phyloP scores from a whole-genome alignment of 306 rosid genomes.

The Pachyrhizus erosus region DNA sequence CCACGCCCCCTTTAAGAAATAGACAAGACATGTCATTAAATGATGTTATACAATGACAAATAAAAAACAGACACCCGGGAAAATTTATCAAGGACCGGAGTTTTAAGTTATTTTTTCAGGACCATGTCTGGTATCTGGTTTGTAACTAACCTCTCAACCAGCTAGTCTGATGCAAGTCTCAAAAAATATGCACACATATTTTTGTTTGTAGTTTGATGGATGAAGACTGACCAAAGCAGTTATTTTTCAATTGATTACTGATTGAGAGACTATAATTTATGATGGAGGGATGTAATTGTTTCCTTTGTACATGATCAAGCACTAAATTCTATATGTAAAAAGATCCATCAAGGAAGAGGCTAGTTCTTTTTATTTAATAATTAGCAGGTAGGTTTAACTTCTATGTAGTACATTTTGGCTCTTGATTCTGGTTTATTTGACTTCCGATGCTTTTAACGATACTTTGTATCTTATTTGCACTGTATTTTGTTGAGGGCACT shows the following conservation, averaged over 20 bases:
- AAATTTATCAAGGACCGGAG: not conserved
- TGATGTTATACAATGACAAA: not conserved
- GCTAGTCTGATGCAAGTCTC: not conserved
- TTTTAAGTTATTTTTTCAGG: not conserved
- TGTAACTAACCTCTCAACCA: too few species aligned
- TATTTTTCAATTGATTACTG: constrained; percentile 5
- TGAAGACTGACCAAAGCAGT: not conserved
- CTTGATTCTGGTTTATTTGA: constrained; percentile 11
- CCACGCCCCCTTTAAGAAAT: not conserved
- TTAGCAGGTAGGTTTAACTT: not conserved
- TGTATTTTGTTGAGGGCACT: not conserved
- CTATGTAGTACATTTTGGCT: not conserved
- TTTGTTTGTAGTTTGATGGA: not conserved
- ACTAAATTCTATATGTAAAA: not conserved
- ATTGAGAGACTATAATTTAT: not conserved
- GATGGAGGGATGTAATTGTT: not conserved
- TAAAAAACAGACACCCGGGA: not conserved
- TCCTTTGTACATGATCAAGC: not conserved
- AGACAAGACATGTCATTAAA: not conserved
- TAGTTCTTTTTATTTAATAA: not conserved
- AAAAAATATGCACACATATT: not conserved
- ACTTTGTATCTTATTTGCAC: constrained; percentile 13
- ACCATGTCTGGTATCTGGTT: not conserved
- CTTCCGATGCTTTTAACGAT: not conserved
- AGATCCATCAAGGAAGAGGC: not conserved